phyloP scores from a whole-genome alignment of 495 filamentous ascomycete species.

The Rhypophila decipiens region DNA sequence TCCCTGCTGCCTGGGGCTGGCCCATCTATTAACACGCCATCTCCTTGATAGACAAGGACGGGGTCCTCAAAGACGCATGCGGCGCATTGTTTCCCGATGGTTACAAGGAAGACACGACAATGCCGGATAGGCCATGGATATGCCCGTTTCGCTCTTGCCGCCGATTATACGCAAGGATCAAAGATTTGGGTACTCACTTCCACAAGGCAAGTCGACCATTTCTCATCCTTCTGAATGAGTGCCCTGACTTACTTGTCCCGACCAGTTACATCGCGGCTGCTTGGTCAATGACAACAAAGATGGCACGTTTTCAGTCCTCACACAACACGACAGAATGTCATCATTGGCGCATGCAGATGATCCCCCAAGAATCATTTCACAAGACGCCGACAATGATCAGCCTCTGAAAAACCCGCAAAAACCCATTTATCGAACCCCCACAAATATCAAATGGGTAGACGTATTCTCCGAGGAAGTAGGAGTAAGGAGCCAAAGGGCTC shows the following conservation, averaged over 20 bases:
- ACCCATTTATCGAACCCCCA: neutral
- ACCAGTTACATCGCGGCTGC: neutral
- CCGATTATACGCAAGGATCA: neutral
- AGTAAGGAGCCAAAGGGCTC: no score
- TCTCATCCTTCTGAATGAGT: neutral
- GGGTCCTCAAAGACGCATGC: neutral
- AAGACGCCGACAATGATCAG: neutral
- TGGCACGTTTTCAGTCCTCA: conserved; percentile 11
- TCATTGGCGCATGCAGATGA: neutral
- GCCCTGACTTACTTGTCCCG: neutral
- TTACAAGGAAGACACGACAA: conserved; percentile 5
- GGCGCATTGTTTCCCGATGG: conserved; percentile 10
- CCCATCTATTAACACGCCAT: no score
- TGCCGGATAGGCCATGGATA: conserved; percentile 14
- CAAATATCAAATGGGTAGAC: neutral
- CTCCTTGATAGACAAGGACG: conserved; percentile 1
- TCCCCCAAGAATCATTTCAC: neutral
- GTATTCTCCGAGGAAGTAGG: conserved; percentile 1
- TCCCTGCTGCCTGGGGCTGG: no score
- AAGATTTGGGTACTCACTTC: conserved; percentile 15
- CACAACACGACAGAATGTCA: neutral
- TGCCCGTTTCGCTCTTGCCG: conserved; percentile 18
- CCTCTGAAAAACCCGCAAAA: neutral
- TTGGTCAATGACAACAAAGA: conserved; percentile 18
- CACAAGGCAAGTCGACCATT: neutral